Evolutionary conservation across 345 rosid genomes (phyloP), one percentile per base, ranked within the genome.

Genomic region (Lepidium africanum): DNA sequence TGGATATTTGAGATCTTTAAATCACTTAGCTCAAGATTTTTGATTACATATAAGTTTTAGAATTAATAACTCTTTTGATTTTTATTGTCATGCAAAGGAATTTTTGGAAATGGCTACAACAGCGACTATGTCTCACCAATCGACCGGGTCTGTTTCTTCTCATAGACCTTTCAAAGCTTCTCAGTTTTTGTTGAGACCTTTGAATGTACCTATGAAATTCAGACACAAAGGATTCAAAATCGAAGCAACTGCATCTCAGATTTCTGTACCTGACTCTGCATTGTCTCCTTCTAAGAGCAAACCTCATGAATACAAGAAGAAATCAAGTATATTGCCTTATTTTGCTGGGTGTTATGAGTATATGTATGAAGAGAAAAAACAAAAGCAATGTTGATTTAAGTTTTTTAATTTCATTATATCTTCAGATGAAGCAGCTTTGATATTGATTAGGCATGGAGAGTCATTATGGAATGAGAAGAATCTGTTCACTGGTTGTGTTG

Each of bases 381-480:
- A 60, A 10, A 38, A n/a, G n/a, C n/a, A n/a, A n/a, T n/a, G 47
- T 17, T 55, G 17, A 64, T 9, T 55, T 10, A 47, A 56, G 21
- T 47, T 16, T 32, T 45, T 21, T 47, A 8, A 52, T 17, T 33
- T 33, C 39, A 4, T 57, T 3, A 1, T 67, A 32, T 9, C 37
- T 54, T 6, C 27, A 95, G 99, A 80, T 69, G 96, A 95, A 77
- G 90, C 85, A 12, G 84, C 99, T 57, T 71, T 95, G 81, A 95
- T 95, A 70, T 83, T 95, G 73, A 77, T 95, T 69, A 83, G 97
- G 60, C 97, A 95, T 52, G 99, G 99, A n/a, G 99, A 91, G 69
- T 95, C 99, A 15, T 80, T 91, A 61, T 95, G 99, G 99, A 94
- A 94, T 54, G 96, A 91, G 79, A 91, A 91, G 90, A 94, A 94